A percentile compares a stretch with the other conserved stretches of the same genome.
Conservation (phyloP, 768 basidiomycete species). For the Agrocybe chaxingu region DNA sequence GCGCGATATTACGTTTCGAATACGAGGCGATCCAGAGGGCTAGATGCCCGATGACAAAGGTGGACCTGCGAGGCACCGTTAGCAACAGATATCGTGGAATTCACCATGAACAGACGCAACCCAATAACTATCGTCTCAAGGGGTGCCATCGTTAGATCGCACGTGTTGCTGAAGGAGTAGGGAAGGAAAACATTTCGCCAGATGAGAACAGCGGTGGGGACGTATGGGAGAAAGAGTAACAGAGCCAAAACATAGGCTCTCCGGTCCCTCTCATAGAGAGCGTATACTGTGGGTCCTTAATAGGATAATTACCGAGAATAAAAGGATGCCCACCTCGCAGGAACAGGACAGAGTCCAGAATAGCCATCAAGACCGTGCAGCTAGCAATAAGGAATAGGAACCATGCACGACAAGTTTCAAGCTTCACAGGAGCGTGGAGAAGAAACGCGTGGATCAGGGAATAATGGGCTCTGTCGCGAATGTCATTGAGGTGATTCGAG, state of each 20-base stretch:
- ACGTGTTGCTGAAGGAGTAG: background rate
- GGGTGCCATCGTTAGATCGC: background rate
- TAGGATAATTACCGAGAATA: background rate
- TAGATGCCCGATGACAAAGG: background rate
- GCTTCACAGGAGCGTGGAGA: background rate
- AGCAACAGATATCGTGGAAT: background rate
- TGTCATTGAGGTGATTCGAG: background rate
- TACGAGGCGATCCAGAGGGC: background rate
- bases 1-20: background rate
- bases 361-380: background rate
- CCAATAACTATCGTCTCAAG: background rate
- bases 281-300: background rate
- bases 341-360: background rate
- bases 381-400: background rate
- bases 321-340: background rate
- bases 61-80: background rate
- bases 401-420: background rate
- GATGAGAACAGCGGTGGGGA: background rate
- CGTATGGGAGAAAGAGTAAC: background rate
- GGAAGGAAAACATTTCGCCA: background rate
- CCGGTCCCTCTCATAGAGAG: background rate
- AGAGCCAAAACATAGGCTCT: background rate
- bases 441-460: constrained; percentile 1
- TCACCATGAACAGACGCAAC: background rate
- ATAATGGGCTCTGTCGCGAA: background rate